phyloP scores from a whole-genome alignment of 2,329 filamentous ascomycete species.

The Beauveria caledonica region DNA sequence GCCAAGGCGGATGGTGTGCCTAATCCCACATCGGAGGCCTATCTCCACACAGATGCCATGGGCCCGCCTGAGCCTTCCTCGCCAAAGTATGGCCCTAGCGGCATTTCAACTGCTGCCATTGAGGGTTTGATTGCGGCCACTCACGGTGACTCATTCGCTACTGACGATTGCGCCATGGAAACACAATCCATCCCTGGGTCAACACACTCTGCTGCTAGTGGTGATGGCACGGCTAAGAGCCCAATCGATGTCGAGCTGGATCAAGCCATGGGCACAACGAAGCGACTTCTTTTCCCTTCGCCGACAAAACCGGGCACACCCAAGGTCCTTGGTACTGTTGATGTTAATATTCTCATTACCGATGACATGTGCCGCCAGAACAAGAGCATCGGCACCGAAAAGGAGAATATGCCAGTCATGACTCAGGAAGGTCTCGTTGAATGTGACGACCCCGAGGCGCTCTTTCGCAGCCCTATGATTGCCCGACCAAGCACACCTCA shows the following conservation, averaged over 20 bases:
- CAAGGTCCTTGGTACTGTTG: conserved; percentile 53
- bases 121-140: not conserved
- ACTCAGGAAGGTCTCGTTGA: conserved; percentile 16
- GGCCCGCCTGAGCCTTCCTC: conserved; percentile 36
- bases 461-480: conserved; percentile 55
- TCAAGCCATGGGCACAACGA: conserved; percentile 46
- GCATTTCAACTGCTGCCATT: not conserved
- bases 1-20: conserved; percentile 38
- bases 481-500: conserved; percentile 43
- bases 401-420: conserved; percentile 44
- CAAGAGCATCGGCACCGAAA: conserved; percentile 28
- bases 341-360: conserved; percentile 43
- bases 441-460: conserved; percentile 47
- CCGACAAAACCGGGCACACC: conserved; percentile 57
- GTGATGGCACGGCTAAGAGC: conserved; percentile 49
- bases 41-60: conserved; percentile 44
- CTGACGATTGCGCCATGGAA: conserved; percentile 13
- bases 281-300: conserved; percentile 69
- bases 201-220: conserved; percentile 46
- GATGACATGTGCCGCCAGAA: conserved; percentile 28
- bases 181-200: conserved; percentile 29
- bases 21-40: conserved; percentile 46
- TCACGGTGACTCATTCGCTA: conserved; percentile 15
- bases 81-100: conserved; percentile 18
- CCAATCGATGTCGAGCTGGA: conserved; percentile 46